Evolutionary conservation across 2,329 filamentous ascomycete genomes (phyloP).

Genomic region (Diaporthe velutina): DNA sequence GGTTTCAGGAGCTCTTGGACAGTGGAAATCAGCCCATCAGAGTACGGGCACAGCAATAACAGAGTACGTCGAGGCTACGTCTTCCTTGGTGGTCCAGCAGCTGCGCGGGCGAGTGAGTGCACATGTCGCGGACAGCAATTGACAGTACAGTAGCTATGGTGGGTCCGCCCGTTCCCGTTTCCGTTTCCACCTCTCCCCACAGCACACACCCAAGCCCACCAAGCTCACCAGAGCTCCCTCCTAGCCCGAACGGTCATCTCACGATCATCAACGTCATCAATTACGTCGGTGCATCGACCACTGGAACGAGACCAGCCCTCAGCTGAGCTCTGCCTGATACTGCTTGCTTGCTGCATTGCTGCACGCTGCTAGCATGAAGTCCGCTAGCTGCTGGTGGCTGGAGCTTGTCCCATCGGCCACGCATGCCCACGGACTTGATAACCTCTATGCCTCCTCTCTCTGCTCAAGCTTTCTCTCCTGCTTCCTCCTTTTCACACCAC

Average conservation of each 20-base stretch:
- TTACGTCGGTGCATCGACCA: slow-evolving; percentile 38
- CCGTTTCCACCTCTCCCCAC: slow-evolving; percentile 1
- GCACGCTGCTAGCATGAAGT: background rate
- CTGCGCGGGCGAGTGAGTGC: too few relatives aligned
- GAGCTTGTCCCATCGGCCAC: background rate
- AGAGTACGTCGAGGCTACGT: background rate
- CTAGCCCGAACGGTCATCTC: slow-evolving; percentile 28
- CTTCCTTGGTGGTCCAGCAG: background rate
- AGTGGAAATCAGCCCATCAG: background rate
- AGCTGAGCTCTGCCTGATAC: slow-evolving; percentile 31
- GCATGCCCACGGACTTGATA: slow-evolving; percentile 7
- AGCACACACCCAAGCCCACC: background rate
- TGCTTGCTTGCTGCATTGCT: background rate
- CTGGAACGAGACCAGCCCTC: slow-evolving; percentile 32
- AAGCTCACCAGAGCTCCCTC: slow-evolving; percentile 3
- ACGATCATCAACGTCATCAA: slow-evolving; percentile 41
- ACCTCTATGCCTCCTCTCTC: background rate
- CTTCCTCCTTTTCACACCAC: background rate
- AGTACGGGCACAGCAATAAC: background rate
- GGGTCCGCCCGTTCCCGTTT: background rate
- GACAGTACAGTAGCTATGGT: background rate
- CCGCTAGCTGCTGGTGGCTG: slow-evolving; percentile 14
- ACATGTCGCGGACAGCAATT: background rate
- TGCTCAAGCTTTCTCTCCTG: background rate
- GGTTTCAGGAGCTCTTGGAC: slow-evolving; percentile 17